Evolutionary conservation across 768 basidiomycete genomes (phyloP), one percentile per base, ranked within the genome.

Genomic region (Floccularia luteovirens): DNA sequence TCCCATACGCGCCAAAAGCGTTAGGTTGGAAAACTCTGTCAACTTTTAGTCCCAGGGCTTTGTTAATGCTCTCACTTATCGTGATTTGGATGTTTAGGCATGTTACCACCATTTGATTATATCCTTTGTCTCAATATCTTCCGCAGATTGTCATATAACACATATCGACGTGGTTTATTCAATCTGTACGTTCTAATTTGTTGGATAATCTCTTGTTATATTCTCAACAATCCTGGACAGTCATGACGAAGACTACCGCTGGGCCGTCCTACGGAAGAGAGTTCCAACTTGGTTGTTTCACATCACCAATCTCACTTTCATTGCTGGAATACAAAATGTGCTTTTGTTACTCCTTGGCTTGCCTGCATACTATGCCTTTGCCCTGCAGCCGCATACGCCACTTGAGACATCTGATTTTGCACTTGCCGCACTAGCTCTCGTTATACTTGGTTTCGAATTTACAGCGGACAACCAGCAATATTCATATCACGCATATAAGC

Each of bases 381-480:
- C 73, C 24, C 49, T 69, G 22, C 69, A 80, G 49, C 68, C 79
- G 13, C 73, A 79, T 41, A 63, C 65, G 5, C 42, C 64, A 6
- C 72, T 89, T 36, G 55, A 64, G 14, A 47, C 55, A 1, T 74
- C 80, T 5, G 93, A 97, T 51, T 72, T 74, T 47, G 33, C 69
- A 17, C 74, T 96, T 22, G 70, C 77, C 5, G 48, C 58, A 0
- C 54, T 82, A 3, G 79, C 82, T 2, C 59, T 94, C 6, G 41
- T 70, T 12, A 61, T 76, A 12, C 57, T 94, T 32, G 69, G 63
- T 1, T 46, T 79, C 24, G 93, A 98, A 55, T 90, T 88, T 62
- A 78, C 74, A 1, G 75, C 93, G 3, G 94, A 98, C 58, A 91
- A 93, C 49, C 89, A 92, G 56, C 94, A 97, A 51, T 92, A 76